These are phyloP conservation scores for Senna siamea DNA, from an alignment of 306 rosid species.

Conservation along the genomic window DNA sequence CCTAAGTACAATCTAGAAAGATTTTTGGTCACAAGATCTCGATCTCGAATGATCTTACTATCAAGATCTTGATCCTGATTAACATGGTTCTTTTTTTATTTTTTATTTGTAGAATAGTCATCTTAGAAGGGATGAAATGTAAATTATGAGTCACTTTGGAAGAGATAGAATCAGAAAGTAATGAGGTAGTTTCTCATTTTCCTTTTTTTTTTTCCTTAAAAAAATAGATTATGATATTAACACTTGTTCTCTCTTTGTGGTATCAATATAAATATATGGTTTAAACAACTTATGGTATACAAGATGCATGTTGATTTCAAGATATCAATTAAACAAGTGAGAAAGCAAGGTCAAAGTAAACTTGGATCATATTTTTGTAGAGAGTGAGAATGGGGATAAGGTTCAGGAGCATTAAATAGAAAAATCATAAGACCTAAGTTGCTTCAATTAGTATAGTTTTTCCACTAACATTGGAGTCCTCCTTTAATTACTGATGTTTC, in stretches of 20 bases:
- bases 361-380: slow-evolving; percentile 6
- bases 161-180: not conserved
- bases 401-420: not conserved
- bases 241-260: no score
- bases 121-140: not conserved
- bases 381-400: slow-evolving; percentile 11
- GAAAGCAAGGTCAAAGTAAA: not conserved
- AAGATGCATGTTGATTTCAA: not conserved
- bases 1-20: no score
- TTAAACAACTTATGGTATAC: not conserved
- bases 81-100: no score
- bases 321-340: not conserved
- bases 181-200: no score
- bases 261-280: no score
- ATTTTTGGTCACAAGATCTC: no score
- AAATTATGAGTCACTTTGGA: not conserved
- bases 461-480: not conserved
- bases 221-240: no score
- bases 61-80: no score
- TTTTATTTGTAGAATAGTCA: not conserved
- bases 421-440: not conserved
- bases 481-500: not conserved
- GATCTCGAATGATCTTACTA: no score
- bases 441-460: not conserved
- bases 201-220: no score